Evolutionary conservation across 2,329 filamentous ascomycete genomes (phyloP).

Genomic region (Geoglossum cookeanum): DNA sequence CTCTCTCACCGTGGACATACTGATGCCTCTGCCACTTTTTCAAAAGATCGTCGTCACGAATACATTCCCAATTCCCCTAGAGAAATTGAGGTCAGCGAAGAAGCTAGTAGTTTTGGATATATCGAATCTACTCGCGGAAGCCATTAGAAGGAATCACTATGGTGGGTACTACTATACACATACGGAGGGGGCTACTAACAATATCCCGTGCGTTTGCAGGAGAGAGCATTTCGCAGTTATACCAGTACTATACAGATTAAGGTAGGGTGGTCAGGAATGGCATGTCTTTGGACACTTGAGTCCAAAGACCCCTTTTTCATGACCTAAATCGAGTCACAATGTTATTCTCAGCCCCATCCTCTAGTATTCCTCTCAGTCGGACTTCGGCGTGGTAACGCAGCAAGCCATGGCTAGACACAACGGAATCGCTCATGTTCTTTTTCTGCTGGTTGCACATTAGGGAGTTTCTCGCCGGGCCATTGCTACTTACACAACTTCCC

Average conservation of each 20-base stretch:
- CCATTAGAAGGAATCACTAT: slow-evolving; percentile 89
- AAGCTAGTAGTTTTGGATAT: slow-evolving; percentile 86
- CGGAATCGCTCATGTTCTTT: too few species aligned
- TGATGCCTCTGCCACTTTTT: background rate
- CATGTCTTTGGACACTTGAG: background rate
- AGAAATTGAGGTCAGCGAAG: slow-evolving; percentile 47
- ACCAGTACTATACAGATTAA: slow-evolving; percentile 3
- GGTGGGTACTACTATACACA: slow-evolving; percentile 37
- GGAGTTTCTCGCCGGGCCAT: too few species aligned
- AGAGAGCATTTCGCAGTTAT: slow-evolving; percentile 6
- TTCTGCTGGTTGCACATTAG: too few species aligned
- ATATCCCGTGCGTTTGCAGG: background rate
- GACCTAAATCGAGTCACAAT: slow-evolving; percentile 19
- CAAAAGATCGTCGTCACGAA: slow-evolving; percentile 79
- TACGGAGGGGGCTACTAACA: slow-evolving; percentile 8
- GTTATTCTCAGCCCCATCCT: background rate
- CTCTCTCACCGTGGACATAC: background rate
- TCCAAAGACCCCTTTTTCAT: background rate
- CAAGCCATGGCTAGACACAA: too few species aligned
- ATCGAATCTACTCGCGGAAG: slow-evolving; percentile 72
- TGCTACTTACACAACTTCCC: too few species aligned
- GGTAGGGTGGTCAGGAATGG: background rate
- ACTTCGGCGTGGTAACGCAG: too few species aligned
- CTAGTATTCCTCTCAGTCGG: background rate
- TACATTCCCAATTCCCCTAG: slow-evolving; percentile 75